phyloP scores from a whole-genome alignment of 106 monocot species.

The Chionographis japonica region DNA sequence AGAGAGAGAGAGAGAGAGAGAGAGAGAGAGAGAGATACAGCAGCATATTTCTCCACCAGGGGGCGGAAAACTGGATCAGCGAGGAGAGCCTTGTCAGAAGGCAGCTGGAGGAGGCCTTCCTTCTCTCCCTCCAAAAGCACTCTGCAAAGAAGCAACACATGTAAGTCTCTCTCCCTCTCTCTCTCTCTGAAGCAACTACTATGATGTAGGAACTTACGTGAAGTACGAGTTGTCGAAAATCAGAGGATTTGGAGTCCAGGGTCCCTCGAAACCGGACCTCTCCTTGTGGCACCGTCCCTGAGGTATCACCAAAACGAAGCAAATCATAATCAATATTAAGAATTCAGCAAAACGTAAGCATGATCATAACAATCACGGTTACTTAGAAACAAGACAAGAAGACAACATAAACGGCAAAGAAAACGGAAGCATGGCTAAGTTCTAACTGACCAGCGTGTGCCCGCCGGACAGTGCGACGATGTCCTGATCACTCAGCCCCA shows the following conservation, averaged over 20 bases:
- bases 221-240: conserved; percentile 76
- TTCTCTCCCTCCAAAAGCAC: conserved; percentile 90
- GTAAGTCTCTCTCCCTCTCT: too few species aligned
- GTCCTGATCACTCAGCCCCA: conserved; percentile 90
- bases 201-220: conserved; percentile 25
- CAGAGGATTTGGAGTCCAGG: conserved; percentile 72
- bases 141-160: conserved; percentile 20
- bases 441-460: conserved; percentile 73
- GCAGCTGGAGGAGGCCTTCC: conserved; percentile 77
- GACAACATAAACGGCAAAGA: too few species aligned
- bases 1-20: conserved; percentile 1
- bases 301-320: background rate
- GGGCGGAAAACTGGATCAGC: conserved; percentile 79
- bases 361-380: too few species aligned
- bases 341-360: background rate
- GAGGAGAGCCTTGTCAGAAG: conserved; percentile 83
- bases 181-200: too few species aligned
- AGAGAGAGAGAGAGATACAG: conserved; percentile 27
- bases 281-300: conserved; percentile 88
- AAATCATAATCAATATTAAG: background rate
- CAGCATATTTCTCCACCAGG: conserved; percentile 76
- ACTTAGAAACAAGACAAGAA: too few species aligned
- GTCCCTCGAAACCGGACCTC: conserved; percentile 75
- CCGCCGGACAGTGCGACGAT: conserved; percentile 93
- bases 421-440: background rate